Evolutionary conservation across 2,329 filamentous ascomycete species (phyloP).

Genomic region (Nigrospora oryzae): DNA sequence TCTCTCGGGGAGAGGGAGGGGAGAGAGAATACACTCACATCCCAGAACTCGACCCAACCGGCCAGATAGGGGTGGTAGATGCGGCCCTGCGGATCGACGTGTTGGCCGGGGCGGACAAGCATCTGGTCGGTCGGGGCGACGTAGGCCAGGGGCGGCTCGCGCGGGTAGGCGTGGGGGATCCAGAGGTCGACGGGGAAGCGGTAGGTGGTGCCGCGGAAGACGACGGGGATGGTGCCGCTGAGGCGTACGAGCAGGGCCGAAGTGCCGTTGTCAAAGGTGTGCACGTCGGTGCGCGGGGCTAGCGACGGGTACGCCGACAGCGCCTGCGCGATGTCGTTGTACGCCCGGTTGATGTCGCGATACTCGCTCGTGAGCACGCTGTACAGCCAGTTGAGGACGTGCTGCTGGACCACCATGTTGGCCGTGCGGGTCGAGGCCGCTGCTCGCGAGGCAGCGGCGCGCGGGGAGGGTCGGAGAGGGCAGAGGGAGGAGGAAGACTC

Average conservation of each 20-base stretch:
- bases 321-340: constrained; percentile 80
- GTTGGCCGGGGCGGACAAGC: constrained; percentile 83
- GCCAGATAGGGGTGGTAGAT: constrained; percentile 95
- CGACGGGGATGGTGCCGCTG: constrained; percentile 80
- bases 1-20: neutral
- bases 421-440: constrained; percentile 2
- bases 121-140: constrained; percentile 84
- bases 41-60: constrained; percentile 82
- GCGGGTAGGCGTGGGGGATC: constrained; percentile 85
- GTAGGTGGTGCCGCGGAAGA: constrained; percentile 82
- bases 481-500: too few species aligned
- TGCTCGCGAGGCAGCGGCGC: neutral
- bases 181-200: constrained; percentile 88
- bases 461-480: neutral
- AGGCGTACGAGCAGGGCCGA: constrained; percentile 83
- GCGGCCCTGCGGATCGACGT: constrained; percentile 87
- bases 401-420: constrained; percentile 70
- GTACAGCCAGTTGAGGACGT: constrained; percentile 91
- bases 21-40: constrained; percentile 50
- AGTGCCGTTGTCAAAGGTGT: constrained; percentile 84
- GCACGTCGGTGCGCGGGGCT: constrained; percentile 83
- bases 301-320: constrained; percentile 74
- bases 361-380: constrained; percentile 87
- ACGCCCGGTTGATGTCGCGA: constrained; percentile 83
- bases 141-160: constrained; percentile 78